Evolutionary conservation across 371 early-diverging fungal species (phyloP), one percentile per base, ranked within the genome.

Genomic region (Actinomucor elegans): DNA sequence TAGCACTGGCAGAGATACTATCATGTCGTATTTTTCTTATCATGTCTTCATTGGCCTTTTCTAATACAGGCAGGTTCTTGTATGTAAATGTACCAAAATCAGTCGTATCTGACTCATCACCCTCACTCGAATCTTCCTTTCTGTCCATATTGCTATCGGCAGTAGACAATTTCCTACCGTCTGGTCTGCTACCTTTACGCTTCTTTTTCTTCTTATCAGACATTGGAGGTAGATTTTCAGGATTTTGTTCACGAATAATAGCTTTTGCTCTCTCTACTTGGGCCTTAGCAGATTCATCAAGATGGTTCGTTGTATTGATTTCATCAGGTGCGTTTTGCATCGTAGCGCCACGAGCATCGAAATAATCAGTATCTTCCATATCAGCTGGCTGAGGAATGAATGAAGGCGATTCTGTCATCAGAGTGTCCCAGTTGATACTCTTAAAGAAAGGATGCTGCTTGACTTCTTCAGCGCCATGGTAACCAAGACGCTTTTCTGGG

Each of bases 81-180:
- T 88, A 96, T 2, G 85, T 88, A 71, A 94, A 93, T 11, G 91
- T 89, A 18, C 97, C 97, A 78, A 97, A 97, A 47, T 94, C 92
- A 2, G 87, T 83, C 11, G 55, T 69, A 43, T 67, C 63, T 14
- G 61, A 45, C 2, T 57, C 57, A 27, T 51, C 40, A 1, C 46
- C 55, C 5, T 52, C 46, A 1, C 21, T 40, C 9, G 24, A 18
- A 4, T 48, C 35, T n/a, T 11, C 38, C 12, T 34, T 31, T 0
- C 12, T 42, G 43, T 43, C 21, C 34, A 21, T 34, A 18, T 27
- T 37, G 4, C 6, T 38, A 2, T 43, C n/a, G 2, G 40, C 28
- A 37, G n/a, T 40, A 3, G 37, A 21, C 8, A 46, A 44, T 10
- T 49, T 50, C 7, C 21, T 48, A 26, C 52, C 47, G 7, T 37